These are phyloP conservation scores for Gaeumannomyces sp. DNA, from an alignment of 2,329 filamentous ascomycete genomes.

Conservation along the genomic window DNA sequence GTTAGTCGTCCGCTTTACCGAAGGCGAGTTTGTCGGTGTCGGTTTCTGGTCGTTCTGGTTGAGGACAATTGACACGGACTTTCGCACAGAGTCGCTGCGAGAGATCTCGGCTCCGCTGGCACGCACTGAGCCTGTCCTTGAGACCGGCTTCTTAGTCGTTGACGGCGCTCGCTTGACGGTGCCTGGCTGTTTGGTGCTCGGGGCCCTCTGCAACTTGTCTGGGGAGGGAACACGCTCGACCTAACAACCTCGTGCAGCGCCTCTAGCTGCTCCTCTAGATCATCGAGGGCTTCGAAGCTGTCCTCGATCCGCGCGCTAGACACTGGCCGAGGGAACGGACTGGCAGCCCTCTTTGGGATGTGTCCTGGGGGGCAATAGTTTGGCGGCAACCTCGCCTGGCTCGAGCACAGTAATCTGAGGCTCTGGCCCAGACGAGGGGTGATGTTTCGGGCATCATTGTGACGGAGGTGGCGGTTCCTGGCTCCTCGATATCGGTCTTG, in stretches of 20 bases:
- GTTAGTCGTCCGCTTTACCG: slow-evolving; percentile 22
- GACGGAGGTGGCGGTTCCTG: no score
- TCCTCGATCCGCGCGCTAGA: slow-evolving; percentile 48
- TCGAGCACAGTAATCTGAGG: neutral
- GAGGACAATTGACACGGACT: slow-evolving; percentile 34
- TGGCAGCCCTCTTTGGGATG: slow-evolving; percentile 3
- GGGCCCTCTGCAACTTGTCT: slow-evolving; percentile 18
- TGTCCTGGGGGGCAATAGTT: neutral
- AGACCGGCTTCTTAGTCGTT: slow-evolving; percentile 11
- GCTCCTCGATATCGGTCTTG: neutral
- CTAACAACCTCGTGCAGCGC: slow-evolving; percentile 38
- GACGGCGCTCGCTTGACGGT: slow-evolving; percentile 16
- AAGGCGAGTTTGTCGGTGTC: slow-evolving; percentile 14
- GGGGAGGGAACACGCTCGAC: slow-evolving; percentile 27
- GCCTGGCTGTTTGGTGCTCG: slow-evolving; percentile 13
- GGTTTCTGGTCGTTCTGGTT: slow-evolving; percentile 15
- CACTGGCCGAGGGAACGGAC: slow-evolving; percentile 1
- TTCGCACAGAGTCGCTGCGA: slow-evolving; percentile 31
- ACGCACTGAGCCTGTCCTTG: slow-evolving; percentile 33
- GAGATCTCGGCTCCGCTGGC: slow-evolving; percentile 27
- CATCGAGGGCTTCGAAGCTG: slow-evolving; percentile 56
- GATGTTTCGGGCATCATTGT: neutral
- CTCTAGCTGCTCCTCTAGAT: slow-evolving; percentile 56
- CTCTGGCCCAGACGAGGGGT: neutral
- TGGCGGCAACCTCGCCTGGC: neutral